A percentile compares a stretch with the other conserved stretches of the same genome.
phyloP scores from a whole-genome alignment of 2,329 filamentous ascomycete species.

The Shiraia bambusicola region DNA sequence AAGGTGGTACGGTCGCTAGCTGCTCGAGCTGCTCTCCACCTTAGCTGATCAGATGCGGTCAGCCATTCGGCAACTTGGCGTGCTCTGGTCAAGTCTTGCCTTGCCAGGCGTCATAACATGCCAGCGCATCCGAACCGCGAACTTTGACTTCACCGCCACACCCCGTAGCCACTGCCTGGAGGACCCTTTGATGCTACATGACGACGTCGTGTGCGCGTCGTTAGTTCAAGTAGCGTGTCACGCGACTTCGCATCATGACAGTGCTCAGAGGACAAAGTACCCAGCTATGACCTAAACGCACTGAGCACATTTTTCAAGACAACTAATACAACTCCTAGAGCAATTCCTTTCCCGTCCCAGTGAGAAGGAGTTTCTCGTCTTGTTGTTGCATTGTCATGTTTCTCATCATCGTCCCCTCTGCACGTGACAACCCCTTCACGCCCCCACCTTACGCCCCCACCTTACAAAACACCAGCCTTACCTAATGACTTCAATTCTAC shows the following conservation, averaged over 20 bases:
- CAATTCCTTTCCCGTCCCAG: no score
- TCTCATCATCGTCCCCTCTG: no score
- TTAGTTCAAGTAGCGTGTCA: constrained; percentile 10
- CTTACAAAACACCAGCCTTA: no score
- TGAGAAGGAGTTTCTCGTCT: no score
- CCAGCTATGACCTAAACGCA: no score
- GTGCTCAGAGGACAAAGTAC: background rate
- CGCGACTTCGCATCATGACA: constrained; percentile 14
- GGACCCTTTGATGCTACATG: constrained; percentile 1
- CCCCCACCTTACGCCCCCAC: no score
- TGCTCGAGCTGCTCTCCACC: background rate
- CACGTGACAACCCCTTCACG: no score
- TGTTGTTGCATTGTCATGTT: no score
- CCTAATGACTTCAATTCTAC: no score
- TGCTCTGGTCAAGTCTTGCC: constrained; percentile 1
- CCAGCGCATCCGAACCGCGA: constrained; percentile 14
- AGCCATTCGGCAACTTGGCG: constrained; percentile 14
- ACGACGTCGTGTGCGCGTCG: background rate
- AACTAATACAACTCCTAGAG: no score
- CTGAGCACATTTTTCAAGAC: no score
- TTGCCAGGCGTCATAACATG: constrained; percentile 15
- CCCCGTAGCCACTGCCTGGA: no score
- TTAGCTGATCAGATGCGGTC: constrained; percentile 17
- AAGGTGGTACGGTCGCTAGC: constrained; percentile 8
- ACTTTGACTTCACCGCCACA: background rate